A percentile compares a stretch with the other conserved stretches of the same genome.
These are phyloP conservation scores for Candida taoyuanica DNA, from an alignment of 805 yeast species.

Conservation along the genomic window DNA sequence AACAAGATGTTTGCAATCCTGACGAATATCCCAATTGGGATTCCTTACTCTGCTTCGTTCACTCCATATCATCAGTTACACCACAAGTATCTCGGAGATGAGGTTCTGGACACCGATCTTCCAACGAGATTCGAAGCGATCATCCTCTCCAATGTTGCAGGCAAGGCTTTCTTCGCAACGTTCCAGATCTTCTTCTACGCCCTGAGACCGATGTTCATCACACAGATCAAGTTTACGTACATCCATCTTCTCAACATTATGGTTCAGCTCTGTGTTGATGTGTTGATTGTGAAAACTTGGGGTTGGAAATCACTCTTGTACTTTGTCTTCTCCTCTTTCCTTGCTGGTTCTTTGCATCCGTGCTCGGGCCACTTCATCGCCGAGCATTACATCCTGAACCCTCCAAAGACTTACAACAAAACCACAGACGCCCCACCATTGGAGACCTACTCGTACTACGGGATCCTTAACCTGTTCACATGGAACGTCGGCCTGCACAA, in stretches of 20 bases:
- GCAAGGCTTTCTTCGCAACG: constrained; percentile 87
- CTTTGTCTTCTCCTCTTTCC: constrained; percentile 68
- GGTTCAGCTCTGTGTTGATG: constrained; percentile 57
- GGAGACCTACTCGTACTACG: constrained; percentile 89
- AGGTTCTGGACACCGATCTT: constrained; percentile 76
- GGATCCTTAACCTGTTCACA: constrained; percentile 67
- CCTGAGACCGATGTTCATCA: constrained; percentile 81
- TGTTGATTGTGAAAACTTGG: constrained; percentile 51
- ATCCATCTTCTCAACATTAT: constrained; percentile 64
- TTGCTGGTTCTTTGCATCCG: constrained; percentile 92
- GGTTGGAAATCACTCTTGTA: constrained; percentile 63
- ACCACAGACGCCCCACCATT: constrained; percentile 46
- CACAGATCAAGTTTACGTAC: constrained; percentile 67
- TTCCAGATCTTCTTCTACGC: constrained; percentile 90
- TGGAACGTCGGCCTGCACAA: constrained; percentile 95
- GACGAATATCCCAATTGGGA: constrained; percentile 80
- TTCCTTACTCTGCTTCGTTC: constrained; percentile 85
- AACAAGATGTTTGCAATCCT: constrained; percentile 75
- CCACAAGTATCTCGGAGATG: constrained; percentile 87
- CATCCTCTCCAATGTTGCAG: constrained; percentile 68
- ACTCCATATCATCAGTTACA: constrained; percentile 87
- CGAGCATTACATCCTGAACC: constrained; percentile 80
- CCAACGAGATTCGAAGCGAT: constrained; percentile 79
- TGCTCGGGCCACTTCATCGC: constrained; percentile 94
- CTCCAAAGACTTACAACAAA: constrained; percentile 34